Evolutionary conservation across 345 rosid species (phyloP), one percentile per base, ranked within the genome.

Genomic region (Balakata baccata): DNA sequence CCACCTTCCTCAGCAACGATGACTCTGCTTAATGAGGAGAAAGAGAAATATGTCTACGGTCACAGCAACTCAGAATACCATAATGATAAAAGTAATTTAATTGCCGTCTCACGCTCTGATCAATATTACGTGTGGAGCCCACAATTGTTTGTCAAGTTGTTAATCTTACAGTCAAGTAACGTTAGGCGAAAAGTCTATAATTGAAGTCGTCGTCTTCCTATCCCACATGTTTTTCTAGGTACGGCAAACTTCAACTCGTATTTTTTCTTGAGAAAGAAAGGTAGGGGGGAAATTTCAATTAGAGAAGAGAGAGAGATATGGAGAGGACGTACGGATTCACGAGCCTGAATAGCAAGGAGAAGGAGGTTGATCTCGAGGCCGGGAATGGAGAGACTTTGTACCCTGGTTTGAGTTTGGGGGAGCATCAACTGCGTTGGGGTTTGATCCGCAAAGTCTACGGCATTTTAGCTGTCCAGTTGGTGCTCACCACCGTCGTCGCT

Each of bases 371-470:
- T 62, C 68, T 85, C 57, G 88, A 83, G 79, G 81, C 74, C 57
- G 89, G 82, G 9, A 75, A 71, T 47, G 76, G 97, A 47, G 92
- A 85, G 81, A 81, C 87, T 70, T 85, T 92, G 69, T 94, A 88
- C 73, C 97, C 98, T 0, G 98, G 94, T 62, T 83, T 94, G 51
- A 80, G 97, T 80, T 74, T 72, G 64, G 97, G 95, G 29, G 99
- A 94, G 85, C 88, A 89, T 82, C 89, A 89, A 74, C 93, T 90
- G 70, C 94, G 98, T 11, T 94, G 98, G 98, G 97, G 92, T 13
- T 87, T 95, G 80, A 88, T 92, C 71, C 97, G 92, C 66, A 95
- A 95, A 75, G 98, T 92, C 68, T 95, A 92, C 74, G 94, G 94
- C 6, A 92, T 95, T 71, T 84, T 95, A 29, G 74, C 97, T 0